Conservation (phyloP, 495 filamentous ascomycete genomes). For the Aspergillus panamensis region DNA sequence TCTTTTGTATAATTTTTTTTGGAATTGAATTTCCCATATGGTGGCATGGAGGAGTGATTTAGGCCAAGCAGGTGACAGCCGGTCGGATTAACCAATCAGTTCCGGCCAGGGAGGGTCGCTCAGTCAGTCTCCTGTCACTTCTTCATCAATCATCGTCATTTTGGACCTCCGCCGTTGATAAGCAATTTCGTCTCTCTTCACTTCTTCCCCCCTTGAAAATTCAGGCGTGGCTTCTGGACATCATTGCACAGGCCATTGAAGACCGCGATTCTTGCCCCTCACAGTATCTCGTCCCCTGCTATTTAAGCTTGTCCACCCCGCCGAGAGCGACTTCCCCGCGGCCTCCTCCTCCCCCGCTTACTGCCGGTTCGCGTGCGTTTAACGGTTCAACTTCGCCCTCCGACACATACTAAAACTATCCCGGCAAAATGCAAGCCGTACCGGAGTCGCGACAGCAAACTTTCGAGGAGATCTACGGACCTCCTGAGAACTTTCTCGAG, state of each 20-base stretch:
- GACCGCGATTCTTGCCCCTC: background rate
- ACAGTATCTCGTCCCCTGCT: background rate
- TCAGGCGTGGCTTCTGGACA: background rate
- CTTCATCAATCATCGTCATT: slow-evolving; percentile 2
- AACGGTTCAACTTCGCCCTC: background rate
- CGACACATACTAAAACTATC: background rate
- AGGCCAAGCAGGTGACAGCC: background rate
- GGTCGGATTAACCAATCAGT: background rate
- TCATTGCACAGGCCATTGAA: too few species aligned
- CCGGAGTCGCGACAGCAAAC: slow-evolving; percentile 84
- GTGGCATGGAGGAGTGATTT: background rate
- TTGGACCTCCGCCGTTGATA: background rate
- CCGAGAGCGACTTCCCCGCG: background rate
- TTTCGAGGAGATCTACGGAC: slow-evolving; percentile 98
- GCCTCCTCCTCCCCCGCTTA: background rate
- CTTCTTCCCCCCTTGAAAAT: background rate
- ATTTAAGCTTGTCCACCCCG: background rate
- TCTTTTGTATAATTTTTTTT: too few species aligned
- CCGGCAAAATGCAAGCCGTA: slow-evolving; percentile 68
- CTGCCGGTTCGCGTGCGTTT: background rate
- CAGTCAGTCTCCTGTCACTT: too few species aligned
- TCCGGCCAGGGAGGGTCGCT: background rate
- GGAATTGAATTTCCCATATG: too few species aligned
- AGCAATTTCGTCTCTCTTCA: background rate
- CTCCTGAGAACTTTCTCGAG: slow-evolving; percentile 97